Evolutionary conservation across 345 rosid genomes (phyloP).

Genomic region (Moricandia moricandioides): DNA sequence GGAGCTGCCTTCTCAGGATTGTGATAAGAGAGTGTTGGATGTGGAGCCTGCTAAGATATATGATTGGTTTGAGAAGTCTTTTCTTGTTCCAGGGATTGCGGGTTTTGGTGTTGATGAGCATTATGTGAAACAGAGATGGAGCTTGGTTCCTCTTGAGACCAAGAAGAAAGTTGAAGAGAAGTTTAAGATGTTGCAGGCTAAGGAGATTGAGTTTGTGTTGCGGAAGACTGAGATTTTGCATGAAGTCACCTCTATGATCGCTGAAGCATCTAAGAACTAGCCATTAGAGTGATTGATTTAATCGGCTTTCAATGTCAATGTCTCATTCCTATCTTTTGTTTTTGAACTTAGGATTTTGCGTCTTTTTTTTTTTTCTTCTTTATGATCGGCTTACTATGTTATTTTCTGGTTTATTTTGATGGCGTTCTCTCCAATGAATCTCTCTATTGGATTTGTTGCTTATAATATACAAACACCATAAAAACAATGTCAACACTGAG

Average conservation of each 20-base stretch:
- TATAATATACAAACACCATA: neutral
- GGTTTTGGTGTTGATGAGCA: constrained; percentile 17
- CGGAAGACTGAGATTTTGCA: constrained; percentile 11
- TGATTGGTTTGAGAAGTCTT: constrained; percentile 24
- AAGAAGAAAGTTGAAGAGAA: constrained; percentile 29
- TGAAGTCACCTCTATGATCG: constrained; percentile 8
- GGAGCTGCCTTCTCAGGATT: too few species aligned
- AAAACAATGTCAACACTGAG: neutral
- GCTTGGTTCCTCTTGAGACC: neutral
- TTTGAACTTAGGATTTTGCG: neutral
- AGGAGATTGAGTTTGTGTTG: constrained; percentile 11
- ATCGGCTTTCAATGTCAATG: neutral
- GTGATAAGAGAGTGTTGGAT: neutral
- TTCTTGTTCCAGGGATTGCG: neutral
- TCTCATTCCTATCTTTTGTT: neutral
- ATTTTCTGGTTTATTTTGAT: constrained; percentile 3
- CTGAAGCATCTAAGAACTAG: constrained; percentile 12
- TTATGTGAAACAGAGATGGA: constrained; percentile 11
- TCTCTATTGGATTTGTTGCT: neutral
- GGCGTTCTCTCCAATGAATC: neutral
- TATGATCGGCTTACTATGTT: neutral
- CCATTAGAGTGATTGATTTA: neutral
- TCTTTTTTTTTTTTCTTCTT: neutral
- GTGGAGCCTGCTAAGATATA: neutral
- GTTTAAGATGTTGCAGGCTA: constrained; percentile 6